Conservation (phyloP, 148 eudicot species). For the Rhododendron molle region DNA sequence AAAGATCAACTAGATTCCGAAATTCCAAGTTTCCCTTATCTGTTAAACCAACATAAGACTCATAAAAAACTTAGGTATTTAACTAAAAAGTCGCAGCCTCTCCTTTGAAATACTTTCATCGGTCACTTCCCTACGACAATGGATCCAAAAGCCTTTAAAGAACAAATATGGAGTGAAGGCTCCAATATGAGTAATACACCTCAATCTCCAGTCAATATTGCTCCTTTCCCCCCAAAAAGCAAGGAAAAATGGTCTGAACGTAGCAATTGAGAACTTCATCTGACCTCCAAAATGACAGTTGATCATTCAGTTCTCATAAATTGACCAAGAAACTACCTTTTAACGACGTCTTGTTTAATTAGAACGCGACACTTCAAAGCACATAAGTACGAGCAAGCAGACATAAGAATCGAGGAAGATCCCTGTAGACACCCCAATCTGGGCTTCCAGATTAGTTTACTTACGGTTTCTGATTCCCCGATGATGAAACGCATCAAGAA, state of each 20-base stretch:
- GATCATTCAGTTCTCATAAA: neutral
- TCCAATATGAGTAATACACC: neutral
- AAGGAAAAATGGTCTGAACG: neutral
- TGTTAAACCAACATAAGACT: neutral
- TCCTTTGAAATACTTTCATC: neutral
- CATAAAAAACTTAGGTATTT: neutral
- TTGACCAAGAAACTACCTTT: neutral
- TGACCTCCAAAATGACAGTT: neutral
- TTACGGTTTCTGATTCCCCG: no score
- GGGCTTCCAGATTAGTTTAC: no score
- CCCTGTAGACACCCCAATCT: no score
- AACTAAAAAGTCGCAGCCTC: neutral
- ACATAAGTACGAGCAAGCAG: neutral
- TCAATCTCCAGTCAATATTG: neutral
- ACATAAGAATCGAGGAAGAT: no score
- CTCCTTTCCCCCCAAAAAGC: neutral
- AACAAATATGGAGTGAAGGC: neutral
- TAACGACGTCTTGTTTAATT: neutral
- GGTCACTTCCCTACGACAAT: neutral
- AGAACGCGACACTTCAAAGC: neutral
- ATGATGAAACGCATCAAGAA: no score
- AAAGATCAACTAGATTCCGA: neutral
- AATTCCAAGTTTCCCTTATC: neutral
- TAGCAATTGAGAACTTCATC: neutral
- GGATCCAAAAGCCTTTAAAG: neutral